A percentile compares a stretch with the other conserved stretches of the same genome.
These are phyloP conservation scores for Leishmania aethiopica DNA, from an alignment of 208 protist genomes.

Conservation along the genomic window DNA sequence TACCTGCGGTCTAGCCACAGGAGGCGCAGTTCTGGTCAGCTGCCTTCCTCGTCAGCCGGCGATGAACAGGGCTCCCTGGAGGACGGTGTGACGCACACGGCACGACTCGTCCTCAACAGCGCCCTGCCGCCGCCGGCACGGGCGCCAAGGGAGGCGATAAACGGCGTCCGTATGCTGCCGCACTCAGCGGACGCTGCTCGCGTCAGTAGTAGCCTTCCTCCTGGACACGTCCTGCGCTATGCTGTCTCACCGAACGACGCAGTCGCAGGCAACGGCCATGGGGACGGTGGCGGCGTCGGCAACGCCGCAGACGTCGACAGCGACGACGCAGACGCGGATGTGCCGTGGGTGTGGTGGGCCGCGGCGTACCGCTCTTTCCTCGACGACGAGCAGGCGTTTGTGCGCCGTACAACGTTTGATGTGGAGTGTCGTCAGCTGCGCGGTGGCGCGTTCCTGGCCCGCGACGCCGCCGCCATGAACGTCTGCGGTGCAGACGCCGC, in stretches of 20 bases:
- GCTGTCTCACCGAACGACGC: neutral
- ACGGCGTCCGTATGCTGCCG: neutral
- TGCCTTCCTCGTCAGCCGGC: neutral
- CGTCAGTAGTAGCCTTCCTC: neutral
- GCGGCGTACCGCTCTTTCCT: constrained; percentile 78
- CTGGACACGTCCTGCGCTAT: neutral
- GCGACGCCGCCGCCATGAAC: neutral
- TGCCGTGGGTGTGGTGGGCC: constrained; percentile 75
- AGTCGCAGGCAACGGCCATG: neutral
- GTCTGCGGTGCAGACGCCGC: neutral
- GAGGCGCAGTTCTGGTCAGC: neutral
- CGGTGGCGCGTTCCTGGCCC: constrained; percentile 9
- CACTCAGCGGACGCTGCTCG: neutral
- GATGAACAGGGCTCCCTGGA: neutral
- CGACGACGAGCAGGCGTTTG: constrained; percentile 75
- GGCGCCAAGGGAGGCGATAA: neutral
- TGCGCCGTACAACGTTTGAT: constrained; percentile 77
- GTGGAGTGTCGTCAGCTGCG: constrained; percentile 65
- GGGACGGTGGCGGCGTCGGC: neutral
- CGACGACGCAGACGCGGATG: constrained; percentile 21
- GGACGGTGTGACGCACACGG: constrained; percentile 20
- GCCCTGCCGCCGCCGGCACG: constrained; percentile 29
- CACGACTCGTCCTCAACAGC: constrained; percentile 31
- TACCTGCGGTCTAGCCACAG: constrained; percentile 7
- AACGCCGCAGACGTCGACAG: neutral